Evolutionary conservation across 225 moss, liverwort and hornwort genomes (phyloP).

Genomic region (Straminergon stramineum): DNA sequence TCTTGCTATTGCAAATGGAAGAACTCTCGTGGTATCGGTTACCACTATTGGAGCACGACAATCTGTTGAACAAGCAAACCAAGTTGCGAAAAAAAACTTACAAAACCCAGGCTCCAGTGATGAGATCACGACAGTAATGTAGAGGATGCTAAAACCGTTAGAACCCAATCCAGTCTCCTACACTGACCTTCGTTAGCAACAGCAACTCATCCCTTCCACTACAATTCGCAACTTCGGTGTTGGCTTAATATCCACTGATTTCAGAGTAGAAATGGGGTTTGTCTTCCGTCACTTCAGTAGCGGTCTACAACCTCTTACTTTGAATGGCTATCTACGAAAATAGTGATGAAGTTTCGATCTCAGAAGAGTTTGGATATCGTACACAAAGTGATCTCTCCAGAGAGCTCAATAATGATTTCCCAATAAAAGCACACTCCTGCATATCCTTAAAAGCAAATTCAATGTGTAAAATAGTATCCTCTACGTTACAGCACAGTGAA

Average conservation of each 20-base stretch:
- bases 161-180: neutral
- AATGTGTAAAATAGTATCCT: neutral
- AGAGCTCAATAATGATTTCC: neutral
- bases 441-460: neutral
- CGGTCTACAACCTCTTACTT: neutral
- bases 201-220: neutral
- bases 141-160: neutral
- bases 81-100: neutral
- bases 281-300: neutral
- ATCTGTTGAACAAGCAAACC: neutral
- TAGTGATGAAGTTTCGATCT: neutral
- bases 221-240: neutral
- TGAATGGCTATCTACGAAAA: neutral
- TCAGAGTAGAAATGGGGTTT: neutral
- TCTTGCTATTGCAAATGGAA: neutral
- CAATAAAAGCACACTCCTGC: neutral
- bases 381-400: neutral
- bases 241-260: neutral
- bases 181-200: neutral
- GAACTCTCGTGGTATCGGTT: neutral
- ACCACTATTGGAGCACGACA: neutral
- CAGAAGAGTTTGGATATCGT: neutral
- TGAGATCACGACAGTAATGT: neutral
- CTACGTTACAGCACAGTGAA: neutral
- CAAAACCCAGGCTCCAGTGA: neutral